Evolutionary conservation across 164 flowering plant genomes (phyloP), one percentile per base, ranked within the genome.

Genomic region (Aristolochia fimbriata): DNA sequence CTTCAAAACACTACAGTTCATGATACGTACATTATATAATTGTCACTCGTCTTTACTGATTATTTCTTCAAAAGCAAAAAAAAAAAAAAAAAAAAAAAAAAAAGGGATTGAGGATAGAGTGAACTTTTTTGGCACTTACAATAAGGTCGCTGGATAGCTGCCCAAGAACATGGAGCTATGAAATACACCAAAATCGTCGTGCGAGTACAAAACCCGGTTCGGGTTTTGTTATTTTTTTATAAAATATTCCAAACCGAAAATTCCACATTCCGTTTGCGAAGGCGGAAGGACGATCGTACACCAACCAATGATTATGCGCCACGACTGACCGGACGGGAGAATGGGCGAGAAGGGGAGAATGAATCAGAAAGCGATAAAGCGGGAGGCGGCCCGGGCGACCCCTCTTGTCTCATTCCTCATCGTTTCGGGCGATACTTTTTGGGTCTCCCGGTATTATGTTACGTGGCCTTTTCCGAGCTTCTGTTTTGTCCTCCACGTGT

Each of bases 221-320:
- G 43, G 45, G 6, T 31, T 19, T 15, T 30, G 30, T 27, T 27
- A 2, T 2, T 3, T 15, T 27, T 55, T 27, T 31, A 2, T 24
- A 55, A 19, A 51, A 9, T 19, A 51, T 21, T 19, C 54, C 41
- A 55, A 55, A 15, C 30, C 58, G 62, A 1, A 58, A 20, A 47
- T 37, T 37, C 43, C 43, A 37, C 43, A 6, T 37, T 10, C 43
- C 43, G 43, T 5, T 7, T 3, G 4, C 11, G 8, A 37, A 10
- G 43, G 30, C 2, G 30, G 30, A 27, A 27, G 30, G 30, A 27
- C 2, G 30, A 27, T 62, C 48, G 66, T 60, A 1, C 50, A 73
- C 54, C 69, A 15, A 65, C 64, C 71, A 73, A 68, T 76, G 57
- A 52, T 52, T 21, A 8, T 5, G 9, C 16, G 55, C 19, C 55